Evolutionary conservation across 495 filamentous ascomycete species (phyloP), one percentile per base, ranked within the genome.

Genomic region (Clavariopsis aquatica): DNA sequence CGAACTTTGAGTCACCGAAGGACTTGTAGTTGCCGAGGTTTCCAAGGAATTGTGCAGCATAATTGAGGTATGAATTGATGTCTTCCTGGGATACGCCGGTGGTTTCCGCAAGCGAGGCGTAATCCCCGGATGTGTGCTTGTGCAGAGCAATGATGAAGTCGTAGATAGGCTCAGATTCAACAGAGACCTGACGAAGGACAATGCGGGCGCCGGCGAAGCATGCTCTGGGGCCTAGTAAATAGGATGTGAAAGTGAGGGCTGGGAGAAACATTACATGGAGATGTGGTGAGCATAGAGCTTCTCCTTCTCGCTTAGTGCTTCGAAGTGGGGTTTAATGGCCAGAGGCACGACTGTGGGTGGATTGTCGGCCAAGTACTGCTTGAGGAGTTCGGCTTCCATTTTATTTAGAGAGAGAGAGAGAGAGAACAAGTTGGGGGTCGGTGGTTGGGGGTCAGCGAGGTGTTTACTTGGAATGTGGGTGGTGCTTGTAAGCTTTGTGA

Each of bases 1-100:
- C 85, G 75, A 97, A 96, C 72, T 98, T 98, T 62, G 87, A 84
- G 74, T 98, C 94, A 34, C 94, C 94, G 68, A 97, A 96, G 28
- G 89, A 89, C 78, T 97, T 97, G 79, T 96, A 98, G 75, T 98
- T 98, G 49, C 94, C 94, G 51, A 82, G 78, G 72, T 97, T 98
- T 26, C 92, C 92, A 7, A 98, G 79, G 74, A 98, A 94, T 71
- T 93, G 89, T 1, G 88, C 86, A 1, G 92, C 81, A 76, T 98
- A 98, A 75, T 93, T 85, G 26, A 97, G 78, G 78, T 96, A 96
- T 66, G 85, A 82, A 10, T 82, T 80, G 26, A 96, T 73, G 46
- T 91, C 82, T 47, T 87, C 82, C 26, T 88, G 78, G 29, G 83
- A 87, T 52, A 96, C 79, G 17, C 85, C 84, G 19, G 90, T 87